Conservation (phyloP, 306 rosid species). For the Aeschynomene evenia region DNA sequence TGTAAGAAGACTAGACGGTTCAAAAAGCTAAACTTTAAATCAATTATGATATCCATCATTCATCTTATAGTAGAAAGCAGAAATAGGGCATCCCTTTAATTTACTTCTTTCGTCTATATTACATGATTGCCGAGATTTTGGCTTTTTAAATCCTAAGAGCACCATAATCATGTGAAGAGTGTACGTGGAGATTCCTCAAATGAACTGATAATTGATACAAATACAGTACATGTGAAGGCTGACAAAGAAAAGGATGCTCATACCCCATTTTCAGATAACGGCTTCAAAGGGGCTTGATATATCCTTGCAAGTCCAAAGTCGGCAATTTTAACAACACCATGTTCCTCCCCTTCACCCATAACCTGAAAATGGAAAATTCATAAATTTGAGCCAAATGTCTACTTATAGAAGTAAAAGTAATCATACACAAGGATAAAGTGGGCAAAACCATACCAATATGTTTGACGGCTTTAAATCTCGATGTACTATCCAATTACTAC, state of each 20-base stretch:
- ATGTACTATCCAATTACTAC: slow-evolving; percentile 95
- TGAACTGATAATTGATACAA: slow-evolving; percentile 3
- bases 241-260: slow-evolving; percentile 30
- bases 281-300: slow-evolving; percentile 89
- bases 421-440: background rate
- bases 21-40: slow-evolving; percentile 23
- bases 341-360: slow-evolving; percentile 96
- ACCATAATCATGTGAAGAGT: background rate
- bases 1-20: background rate
- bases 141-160: background rate
- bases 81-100: slow-evolving; percentile 11
- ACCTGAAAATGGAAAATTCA: slow-evolving; percentile 51
- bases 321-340: slow-evolving; percentile 86
- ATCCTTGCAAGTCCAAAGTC: slow-evolving; percentile 99
- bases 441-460: slow-evolving; percentile 66
- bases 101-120: background rate
- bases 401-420: background rate
- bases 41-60: slow-evolving; percentile 20
- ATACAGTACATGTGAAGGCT: background rate
- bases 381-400: slow-evolving; percentile 6
- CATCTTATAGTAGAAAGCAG: slow-evolving; percentile 22
- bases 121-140: slow-evolving; percentile 3
- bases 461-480: slow-evolving; percentile 96
- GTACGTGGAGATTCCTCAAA: background rate
- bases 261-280: slow-evolving; percentile 80